Evolutionary conservation across 805 yeast genomes (phyloP).

Genomic region (Myxozyma kluyveri): DNA sequence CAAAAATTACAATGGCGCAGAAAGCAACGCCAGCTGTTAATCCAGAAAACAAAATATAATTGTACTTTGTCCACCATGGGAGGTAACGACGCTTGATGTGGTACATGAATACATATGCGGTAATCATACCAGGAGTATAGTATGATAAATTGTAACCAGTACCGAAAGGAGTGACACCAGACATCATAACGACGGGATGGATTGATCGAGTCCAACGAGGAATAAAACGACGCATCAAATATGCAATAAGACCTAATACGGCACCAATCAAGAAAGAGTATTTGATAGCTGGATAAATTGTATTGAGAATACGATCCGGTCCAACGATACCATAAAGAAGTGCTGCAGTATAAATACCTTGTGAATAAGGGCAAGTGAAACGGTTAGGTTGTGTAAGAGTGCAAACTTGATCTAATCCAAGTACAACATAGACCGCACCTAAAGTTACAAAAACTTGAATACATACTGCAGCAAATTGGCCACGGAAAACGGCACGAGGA

Average conservation of each 20-base stretch:
- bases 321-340: slow-evolving; percentile 32
- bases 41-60: slow-evolving; percentile 62
- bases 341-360: slow-evolving; percentile 26
- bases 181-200: slow-evolving; percentile 27
- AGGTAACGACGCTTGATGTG: slow-evolving; percentile 53
- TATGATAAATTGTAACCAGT: slow-evolving; percentile 17
- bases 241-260: slow-evolving; percentile 12
- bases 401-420: slow-evolving; percentile 27
- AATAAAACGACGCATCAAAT: slow-evolving; percentile 10
- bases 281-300: slow-evolving; percentile 24
- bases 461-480: slow-evolving; percentile 52
- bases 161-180: slow-evolving; percentile 22
- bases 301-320: slow-evolving; percentile 25
- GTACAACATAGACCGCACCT: slow-evolving; percentile 47
- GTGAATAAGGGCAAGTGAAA: slow-evolving; percentile 30
- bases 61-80: slow-evolving; percentile 74
- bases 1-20: slow-evolving; percentile 56
- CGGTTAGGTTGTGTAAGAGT: slow-evolving; percentile 20
- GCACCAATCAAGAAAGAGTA: slow-evolving; percentile 29
- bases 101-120: slow-evolving; percentile 56
- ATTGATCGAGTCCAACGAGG: slow-evolving; percentile 5
- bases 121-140: slow-evolving; percentile 44
- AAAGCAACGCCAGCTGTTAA: slow-evolving; percentile 66
- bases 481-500: slow-evolving; percentile 50
- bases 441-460: slow-evolving; percentile 54